These are phyloP conservation scores for Neolentinus lepideus DNA, from an alignment of 1,284 basidiomycete species.

Conservation along the genomic window DNA sequence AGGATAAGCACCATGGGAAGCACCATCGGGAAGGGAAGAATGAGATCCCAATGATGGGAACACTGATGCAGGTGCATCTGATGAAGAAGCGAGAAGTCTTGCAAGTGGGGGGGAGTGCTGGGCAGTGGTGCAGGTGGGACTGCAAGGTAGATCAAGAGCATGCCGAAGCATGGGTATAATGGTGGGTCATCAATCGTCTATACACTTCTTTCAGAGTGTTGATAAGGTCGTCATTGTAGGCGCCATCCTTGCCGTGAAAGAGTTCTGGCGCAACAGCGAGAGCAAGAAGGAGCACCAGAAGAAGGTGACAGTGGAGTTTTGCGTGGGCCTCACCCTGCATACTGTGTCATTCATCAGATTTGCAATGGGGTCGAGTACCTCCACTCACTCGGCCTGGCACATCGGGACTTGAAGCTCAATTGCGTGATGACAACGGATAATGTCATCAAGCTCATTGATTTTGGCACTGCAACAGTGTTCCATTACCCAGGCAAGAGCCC, in stretches of 20 bases:
- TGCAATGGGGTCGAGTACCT: conserved; percentile 98
- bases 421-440: conserved; percentile 96
- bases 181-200: not conserved
- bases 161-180: conserved; percentile 54
- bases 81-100: conserved; percentile 99
- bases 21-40: not conserved
- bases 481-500: conserved; percentile 92
- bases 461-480: conserved; percentile 98
- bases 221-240: conserved; percentile 23
- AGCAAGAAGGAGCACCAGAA: conserved; percentile 97
- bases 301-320: conserved; percentile 98
- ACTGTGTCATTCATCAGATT: conserved; percentile 99
- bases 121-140: conserved; percentile 97
- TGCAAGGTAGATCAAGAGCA: conserved; percentile 90
- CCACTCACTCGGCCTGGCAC: conserved; percentile 94
- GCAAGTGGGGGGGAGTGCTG: conserved; percentile 95
- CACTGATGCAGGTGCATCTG: conserved; percentile 77
- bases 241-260: conserved; percentile 92
- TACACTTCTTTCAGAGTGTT: not conserved
- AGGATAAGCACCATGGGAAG: not conserved
- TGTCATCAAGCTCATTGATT: conserved; percentile 98
- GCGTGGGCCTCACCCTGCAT: conserved; percentile 91
- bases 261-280: conserved; percentile 88
- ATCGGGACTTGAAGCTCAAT: conserved; percentile 98
- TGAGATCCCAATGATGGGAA: not conserved